Evolutionary conservation across 176 grass and related monocot genomes (phyloP).

Genomic region (Paspalum notatum): DNA sequence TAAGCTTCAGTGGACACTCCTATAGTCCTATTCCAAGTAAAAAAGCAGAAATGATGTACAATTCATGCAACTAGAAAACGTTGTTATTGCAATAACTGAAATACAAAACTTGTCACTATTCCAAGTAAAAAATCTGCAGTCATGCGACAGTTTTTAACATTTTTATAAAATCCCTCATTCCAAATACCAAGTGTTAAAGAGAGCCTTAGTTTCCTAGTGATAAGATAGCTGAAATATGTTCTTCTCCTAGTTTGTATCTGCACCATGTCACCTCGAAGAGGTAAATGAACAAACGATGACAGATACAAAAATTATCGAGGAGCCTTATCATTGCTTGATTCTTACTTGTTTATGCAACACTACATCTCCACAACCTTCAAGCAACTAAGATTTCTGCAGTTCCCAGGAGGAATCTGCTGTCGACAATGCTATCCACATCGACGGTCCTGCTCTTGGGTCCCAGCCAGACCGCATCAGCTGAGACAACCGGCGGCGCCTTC

Average conservation of each 20-base stretch:
- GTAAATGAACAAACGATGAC: neutral
- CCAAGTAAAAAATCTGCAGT: neutral
- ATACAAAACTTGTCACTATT: neutral
- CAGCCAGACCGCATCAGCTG: slow-evolving; percentile 42
- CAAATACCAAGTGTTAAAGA: neutral
- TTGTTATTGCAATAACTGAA: neutral
- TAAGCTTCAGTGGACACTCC: neutral
- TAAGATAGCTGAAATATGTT: neutral
- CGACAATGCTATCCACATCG: slow-evolving; percentile 62
- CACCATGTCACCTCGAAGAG: neutral
- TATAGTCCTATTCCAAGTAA: neutral
- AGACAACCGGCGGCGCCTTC: slow-evolving; percentile 54
- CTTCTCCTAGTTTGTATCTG: neutral
- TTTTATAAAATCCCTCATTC: neutral
- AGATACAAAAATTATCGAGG: neutral
- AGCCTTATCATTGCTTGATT: neutral
- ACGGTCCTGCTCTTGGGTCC: slow-evolving; percentile 41
- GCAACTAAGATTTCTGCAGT: slow-evolving; percentile 67
- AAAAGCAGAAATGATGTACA: neutral
- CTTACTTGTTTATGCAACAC: slow-evolving; percentile 5
- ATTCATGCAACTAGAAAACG: slow-evolving; percentile 6
- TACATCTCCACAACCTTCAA: neutral
- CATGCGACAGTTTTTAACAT: neutral
- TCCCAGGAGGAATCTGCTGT: slow-evolving; percentile 77
- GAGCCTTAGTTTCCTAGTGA: neutral